These are phyloP conservation scores for Nemania abortiva DNA, from an alignment of 2,329 filamentous ascomycete species.

Conservation along the genomic window DNA sequence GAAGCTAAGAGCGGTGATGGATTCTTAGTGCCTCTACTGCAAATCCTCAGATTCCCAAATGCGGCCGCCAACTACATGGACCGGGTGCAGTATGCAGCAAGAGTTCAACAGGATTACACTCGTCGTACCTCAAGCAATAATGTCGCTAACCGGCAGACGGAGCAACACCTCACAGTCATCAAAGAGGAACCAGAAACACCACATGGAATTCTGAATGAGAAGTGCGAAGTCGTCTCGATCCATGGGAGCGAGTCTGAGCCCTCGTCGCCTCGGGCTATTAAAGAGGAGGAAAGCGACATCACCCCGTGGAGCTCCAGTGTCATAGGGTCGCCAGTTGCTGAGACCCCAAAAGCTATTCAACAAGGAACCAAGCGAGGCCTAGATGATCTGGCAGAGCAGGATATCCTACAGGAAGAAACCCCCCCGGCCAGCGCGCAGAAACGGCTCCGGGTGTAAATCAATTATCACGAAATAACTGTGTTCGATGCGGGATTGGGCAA, in stretches of 20 bases:
- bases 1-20: slow-evolving; percentile 38
- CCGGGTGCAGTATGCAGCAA: slow-evolving; percentile 1
- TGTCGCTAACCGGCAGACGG: not conserved
- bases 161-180: not conserved
- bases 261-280: slow-evolving; percentile 19
- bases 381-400: not conserved
- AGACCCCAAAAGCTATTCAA: slow-evolving; percentile 7
- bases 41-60: slow-evolving; percentile 4
- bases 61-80: not conserved
- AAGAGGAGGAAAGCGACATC: slow-evolving; percentile 7
- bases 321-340: slow-evolving; percentile 18
- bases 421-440: slow-evolving; percentile 11
- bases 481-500: not conserved
- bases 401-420: slow-evolving; percentile 2
- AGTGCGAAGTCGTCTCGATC: slow-evolving; percentile 30
- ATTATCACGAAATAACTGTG: not conserved
- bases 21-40: slow-evolving; percentile 41
- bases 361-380: slow-evolving; percentile 21
- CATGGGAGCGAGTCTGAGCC: slow-evolving; percentile 30
- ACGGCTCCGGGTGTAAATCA: slow-evolving; percentile 8
- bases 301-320: slow-evolving; percentile 18
- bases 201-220: not conserved
- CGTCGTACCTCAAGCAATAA: slow-evolving; percentile 2
- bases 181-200: slow-evolving; percentile 17
- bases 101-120: slow-evolving; percentile 12